Conservation (phyloP, 768 basidiomycete species). For the Candolleomyces eurysporus region DNA sequence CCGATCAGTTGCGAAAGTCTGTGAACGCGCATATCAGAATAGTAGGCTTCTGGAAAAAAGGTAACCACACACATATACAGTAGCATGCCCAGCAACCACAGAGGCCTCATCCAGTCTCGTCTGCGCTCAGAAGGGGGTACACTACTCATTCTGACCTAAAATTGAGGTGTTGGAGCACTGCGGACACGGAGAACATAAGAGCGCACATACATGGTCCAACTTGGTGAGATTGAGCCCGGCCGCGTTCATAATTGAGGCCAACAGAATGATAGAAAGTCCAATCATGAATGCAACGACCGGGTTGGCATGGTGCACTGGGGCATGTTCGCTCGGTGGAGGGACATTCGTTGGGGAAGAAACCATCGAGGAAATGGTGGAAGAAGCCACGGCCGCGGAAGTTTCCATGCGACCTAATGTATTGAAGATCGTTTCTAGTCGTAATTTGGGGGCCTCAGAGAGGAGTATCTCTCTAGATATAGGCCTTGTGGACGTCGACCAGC, state of each 20-base stretch:
- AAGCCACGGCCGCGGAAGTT: neutral
- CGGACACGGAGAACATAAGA: neutral
- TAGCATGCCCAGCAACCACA: constrained; percentile 91
- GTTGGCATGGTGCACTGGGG: constrained; percentile 31
- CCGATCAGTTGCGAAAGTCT: constrained; percentile 86
- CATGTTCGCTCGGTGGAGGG: constrained; percentile 1
- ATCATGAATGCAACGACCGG: constrained; percentile 77
- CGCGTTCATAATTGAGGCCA: constrained; percentile 85
- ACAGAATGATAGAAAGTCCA: constrained; percentile 79
- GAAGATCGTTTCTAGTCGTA: neutral
- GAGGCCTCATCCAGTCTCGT: constrained; percentile 77
- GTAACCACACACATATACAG: constrained; percentile 78
- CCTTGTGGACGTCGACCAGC: neutral
- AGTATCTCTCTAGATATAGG: neutral
- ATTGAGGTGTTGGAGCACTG: constrained; percentile 2
- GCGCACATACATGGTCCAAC: constrained; percentile 73
- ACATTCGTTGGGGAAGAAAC: constrained; percentile 2
- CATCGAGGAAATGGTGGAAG: constrained; percentile 4
- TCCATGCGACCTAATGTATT: constrained; percentile 1
- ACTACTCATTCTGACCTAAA: constrained; percentile 65
- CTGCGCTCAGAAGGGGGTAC: constrained; percentile 75
- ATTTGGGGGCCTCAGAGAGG: neutral
- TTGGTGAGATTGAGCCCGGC: constrained; percentile 95
- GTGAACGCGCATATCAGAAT: constrained; percentile 3
- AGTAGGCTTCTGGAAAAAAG: constrained; percentile 5